A percentile compares a stretch with the other conserved stretches of the same genome.
Conservation (phyloP, 2,329 filamentous ascomycete genomes). For the Sordariomycetes sp. region DNA sequence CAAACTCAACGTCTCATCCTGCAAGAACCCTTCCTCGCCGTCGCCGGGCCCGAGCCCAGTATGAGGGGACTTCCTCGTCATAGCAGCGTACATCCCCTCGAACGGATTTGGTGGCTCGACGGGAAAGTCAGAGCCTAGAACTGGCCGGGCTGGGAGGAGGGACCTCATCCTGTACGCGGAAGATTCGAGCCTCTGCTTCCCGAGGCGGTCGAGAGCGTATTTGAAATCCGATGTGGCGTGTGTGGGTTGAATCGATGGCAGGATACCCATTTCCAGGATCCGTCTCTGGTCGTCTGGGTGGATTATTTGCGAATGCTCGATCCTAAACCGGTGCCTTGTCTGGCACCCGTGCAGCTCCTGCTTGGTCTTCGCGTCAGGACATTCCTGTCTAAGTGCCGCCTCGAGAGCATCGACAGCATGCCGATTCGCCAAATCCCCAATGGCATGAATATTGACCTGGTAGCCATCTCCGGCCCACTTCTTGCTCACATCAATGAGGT, state of each 20-base stretch:
- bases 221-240: slow-evolving; percentile 65
- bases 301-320: slow-evolving; percentile 65
- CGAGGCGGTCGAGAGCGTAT: slow-evolving; percentile 54
- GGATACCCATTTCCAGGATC: slow-evolving; percentile 48
- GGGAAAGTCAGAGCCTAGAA: slow-evolving; percentile 63
- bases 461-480: slow-evolving; percentile 53
- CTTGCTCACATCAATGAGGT: slow-evolving; percentile 41
- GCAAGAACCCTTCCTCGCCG: slow-evolving; percentile 45
- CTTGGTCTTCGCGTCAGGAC: slow-evolving; percentile 26
- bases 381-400: slow-evolving; percentile 42
- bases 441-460: slow-evolving; percentile 66
- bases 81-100: slow-evolving; percentile 60
- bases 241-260: slow-evolving; percentile 63
- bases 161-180: slow-evolving; percentile 61
- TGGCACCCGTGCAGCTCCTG: slow-evolving; percentile 39
- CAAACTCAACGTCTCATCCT: slow-evolving; percentile 47
- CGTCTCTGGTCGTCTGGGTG: slow-evolving; percentile 54
- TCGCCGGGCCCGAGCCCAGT: slow-evolving; percentile 41
- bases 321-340: slow-evolving; percentile 48
- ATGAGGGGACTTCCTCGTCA: slow-evolving; percentile 49
- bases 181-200: slow-evolving; percentile 37
- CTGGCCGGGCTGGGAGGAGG: slow-evolving; percentile 40
- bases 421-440: slow-evolving; percentile 61
- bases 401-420: slow-evolving; percentile 55
- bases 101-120: slow-evolving; percentile 62